Percentiles rank a stretch among this genome's conserved stretches.
These are phyloP conservation scores for Colletotrichum eremochloae DNA, from an alignment of 2,329 filamentous ascomycete species.

Conservation along the genomic window DNA sequence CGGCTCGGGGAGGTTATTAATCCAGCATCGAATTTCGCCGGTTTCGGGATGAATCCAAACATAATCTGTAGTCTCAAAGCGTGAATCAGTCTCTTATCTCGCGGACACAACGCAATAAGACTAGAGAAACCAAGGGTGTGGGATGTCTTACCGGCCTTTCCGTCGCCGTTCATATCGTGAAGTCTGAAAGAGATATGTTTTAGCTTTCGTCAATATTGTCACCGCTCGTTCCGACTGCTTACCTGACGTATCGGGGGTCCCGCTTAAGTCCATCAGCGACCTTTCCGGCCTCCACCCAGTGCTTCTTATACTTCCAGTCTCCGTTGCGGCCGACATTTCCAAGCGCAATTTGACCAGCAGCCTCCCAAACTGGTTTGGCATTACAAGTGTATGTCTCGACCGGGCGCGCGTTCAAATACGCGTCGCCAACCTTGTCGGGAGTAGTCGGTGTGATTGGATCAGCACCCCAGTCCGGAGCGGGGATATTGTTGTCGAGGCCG, in stretches of 20 bases:
- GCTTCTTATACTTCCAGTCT: slow-evolving; percentile 40
- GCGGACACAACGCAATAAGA: background rate
- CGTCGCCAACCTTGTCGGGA: background rate
- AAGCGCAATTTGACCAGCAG: slow-evolving; percentile 32
- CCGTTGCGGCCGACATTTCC: slow-evolving; percentile 32
- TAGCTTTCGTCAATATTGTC: background rate
- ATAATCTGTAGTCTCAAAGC: slow-evolving; percentile 27
- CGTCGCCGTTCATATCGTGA: slow-evolving; percentile 44
- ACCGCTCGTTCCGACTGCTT: background rate
- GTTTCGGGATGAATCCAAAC: slow-evolving; percentile 41
- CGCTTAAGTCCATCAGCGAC: slow-evolving; percentile 27
- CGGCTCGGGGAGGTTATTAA: slow-evolving; percentile 40
- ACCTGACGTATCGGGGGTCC: slow-evolving; percentile 23
- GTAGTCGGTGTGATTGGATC: slow-evolving; percentile 11
- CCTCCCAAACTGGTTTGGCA: slow-evolving; percentile 18
- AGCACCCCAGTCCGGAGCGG: slow-evolving; percentile 28
- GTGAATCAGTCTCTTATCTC: background rate
- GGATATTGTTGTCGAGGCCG: slow-evolving; percentile 38
- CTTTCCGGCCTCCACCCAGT: slow-evolving; percentile 20
- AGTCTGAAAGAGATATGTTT: slow-evolving; percentile 1
- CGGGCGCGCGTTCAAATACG: background rate
- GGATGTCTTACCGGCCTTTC: slow-evolving; percentile 34
- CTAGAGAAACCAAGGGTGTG: background rate
- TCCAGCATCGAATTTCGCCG: slow-evolving; percentile 42
- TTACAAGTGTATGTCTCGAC: background rate